Evolutionary conservation across 495 filamentous ascomycete species (phyloP), one percentile per base, ranked within the genome.

Genomic region (Beverwykella pulmonaria): DNA sequence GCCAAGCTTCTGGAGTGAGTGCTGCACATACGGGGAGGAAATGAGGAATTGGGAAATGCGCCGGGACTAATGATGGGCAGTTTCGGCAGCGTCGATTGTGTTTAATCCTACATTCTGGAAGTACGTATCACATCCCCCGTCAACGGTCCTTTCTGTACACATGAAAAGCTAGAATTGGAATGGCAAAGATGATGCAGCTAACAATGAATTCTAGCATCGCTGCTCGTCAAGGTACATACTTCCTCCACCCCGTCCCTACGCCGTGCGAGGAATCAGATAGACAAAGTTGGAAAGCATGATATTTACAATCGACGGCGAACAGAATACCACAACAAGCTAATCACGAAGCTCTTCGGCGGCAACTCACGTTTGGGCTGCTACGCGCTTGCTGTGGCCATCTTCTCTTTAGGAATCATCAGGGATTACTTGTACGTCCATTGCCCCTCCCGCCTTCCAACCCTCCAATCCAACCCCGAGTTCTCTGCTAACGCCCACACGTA

Each of bases 251-350:
- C 39, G 6, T 9, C 39, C 17, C 39, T n/a, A 12, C 17, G 17
- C 39, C 19, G 19, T 8, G 20, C 19, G 48, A 50, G 9, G 9
- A 25, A 17, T 19, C 25, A n/a, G 2, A 26, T 2, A 32, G 4
- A 15, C 3, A 14, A 29, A 6, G 15, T 6, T 8, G 52, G 14
- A 55, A 27, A 55, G 25, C 23, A n/a, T 53, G 17, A 53, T 34
- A 17, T 23, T 48, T 19, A 20, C 25, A 34, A 36, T 36, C 8
- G 25, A 14, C 14, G 52, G 26, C 9, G 20, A 6, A 23, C 59
- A 95, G 94, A 98, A 79, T 97, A 98, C 80, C 90, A 88, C 79
- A 91, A 88, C 76, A 90, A 91, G 77, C 82, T 89, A 76, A 82
- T 98, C 49, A 97, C 93, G 68, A 89, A 88, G 75, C 84, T 93